Base-by-base conservation (phyloP, 2,329 filamentous ascomycete species). In the Xylaria sp. region DNA sequence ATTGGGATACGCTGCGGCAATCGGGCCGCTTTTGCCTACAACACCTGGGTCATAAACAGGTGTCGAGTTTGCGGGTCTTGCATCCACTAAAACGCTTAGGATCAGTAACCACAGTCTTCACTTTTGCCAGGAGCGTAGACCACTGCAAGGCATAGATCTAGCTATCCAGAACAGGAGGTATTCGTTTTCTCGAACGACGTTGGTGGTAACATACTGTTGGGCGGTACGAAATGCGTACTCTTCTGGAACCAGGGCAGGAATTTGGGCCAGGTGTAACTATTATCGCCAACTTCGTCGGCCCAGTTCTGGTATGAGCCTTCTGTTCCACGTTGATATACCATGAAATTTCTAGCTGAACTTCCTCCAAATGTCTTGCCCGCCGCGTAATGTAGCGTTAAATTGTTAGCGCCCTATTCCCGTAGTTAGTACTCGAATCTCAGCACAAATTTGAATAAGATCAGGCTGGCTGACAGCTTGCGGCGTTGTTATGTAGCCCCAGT, bases 1-100 rank as follows among this genome's bases (percentile, higher is more conserved):
- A 59, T 83, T 82, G 3, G 80, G 65, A 65, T 80, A 85, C 0
- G 82, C 80, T 1, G 85, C 80, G 28, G 83, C 78, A 0, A 85
- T 69, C 0, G 84, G 82, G 0, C 79, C 79, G 4, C 77, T 78
- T 2, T 51, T 65, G 39, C 76, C 75, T 48, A 82, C 82, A 2
- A 75, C 74, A 4, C 75, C 75, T 9, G 74, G 63, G 23, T 79
- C 74, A 61, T 77, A 79, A 15, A 66, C 41, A 4, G 74, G 67
- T 2, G 74, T 74, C 8, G 78, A 76, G 66, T 80, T 80, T 44
- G 70, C 65, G 8, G 70, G 70, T 46, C 77, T 74, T 10, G 60
- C 67, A n/a, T 68, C 65, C 56, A 71, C 66, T 69, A 20, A 34
- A 23, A 32, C 9, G 25, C 9, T 50, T 34, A 2, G 18, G 8